phyloP scores from a whole-genome alignment of 176 grass and related monocot genomes.

The Paspalum notatum region DNA sequence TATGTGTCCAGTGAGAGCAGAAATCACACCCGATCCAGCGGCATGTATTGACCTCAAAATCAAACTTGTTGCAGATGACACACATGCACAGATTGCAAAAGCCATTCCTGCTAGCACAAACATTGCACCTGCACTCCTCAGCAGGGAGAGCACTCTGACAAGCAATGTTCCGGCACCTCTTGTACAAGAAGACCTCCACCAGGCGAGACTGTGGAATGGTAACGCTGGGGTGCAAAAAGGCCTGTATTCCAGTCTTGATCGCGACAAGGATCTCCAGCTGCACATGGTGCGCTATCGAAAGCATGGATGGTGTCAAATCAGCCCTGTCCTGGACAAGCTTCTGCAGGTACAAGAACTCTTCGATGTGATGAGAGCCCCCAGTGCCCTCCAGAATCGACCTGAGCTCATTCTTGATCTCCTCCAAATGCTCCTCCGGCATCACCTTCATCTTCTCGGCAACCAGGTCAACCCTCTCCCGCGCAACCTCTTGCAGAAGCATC shows the following conservation, averaged over 20 bases:
- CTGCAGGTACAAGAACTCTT: slow-evolving; percentile 93
- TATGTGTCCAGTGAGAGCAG: slow-evolving; percentile 98
- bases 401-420: slow-evolving; percentile 82
- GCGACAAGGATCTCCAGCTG: slow-evolving; percentile 97
- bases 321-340: slow-evolving; percentile 80
- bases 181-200: slow-evolving; percentile 94
- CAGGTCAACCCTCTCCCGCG: slow-evolving; percentile 72
- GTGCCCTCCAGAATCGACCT: slow-evolving; percentile 83
- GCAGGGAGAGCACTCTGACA: slow-evolving; percentile 91
- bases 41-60: slow-evolving; percentile 99
- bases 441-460: slow-evolving; percentile 83
- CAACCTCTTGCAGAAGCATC: slow-evolving; percentile 76
- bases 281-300: slow-evolving; percentile 70
- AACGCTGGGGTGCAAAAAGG: slow-evolving; percentile 92
- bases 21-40: slow-evolving; percentile 98
- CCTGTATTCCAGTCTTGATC: slow-evolving; percentile 96
- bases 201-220: slow-evolving; percentile 72
- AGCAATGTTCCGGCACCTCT: slow-evolving; percentile 97
- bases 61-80: slow-evolving; percentile 98
- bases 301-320: slow-evolving; percentile 68
- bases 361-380: slow-evolving; percentile 81
- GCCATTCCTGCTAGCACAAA: slow-evolving; percentile 76
- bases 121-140: slow-evolving; percentile 86
- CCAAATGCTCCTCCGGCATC: slow-evolving; percentile 75
- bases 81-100: slow-evolving; percentile 99